Conservation (phyloP, 2,329 filamentous ascomycete species). For the Cytospora schulzeri region DNA sequence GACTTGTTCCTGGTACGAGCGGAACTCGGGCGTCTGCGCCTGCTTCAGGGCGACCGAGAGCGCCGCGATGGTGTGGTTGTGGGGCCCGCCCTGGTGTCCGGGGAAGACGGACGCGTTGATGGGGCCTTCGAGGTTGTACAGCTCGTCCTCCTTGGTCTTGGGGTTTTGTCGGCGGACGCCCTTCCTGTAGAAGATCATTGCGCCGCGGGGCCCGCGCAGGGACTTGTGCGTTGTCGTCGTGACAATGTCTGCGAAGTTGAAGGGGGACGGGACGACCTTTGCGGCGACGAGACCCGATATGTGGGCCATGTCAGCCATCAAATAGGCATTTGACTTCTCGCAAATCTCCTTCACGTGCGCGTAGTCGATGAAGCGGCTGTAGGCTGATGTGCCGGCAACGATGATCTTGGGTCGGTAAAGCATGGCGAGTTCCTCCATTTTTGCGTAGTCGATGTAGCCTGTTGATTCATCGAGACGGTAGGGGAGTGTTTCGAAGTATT, state of each 20-base stretch:
- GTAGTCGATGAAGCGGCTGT: constrained; percentile 96
- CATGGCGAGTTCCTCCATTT: constrained; percentile 81
- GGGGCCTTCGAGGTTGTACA: constrained; percentile 88
- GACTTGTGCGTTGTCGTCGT: constrained; percentile 99
- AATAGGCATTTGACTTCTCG: constrained; percentile 88
- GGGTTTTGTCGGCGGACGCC: constrained; percentile 80
- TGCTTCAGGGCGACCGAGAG: constrained; percentile 94
- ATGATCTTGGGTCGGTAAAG: constrained; percentile 95
- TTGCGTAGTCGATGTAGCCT: constrained; percentile 92
- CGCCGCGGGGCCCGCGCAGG: constrained; percentile 88
- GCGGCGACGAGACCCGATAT: constrained; percentile 93
- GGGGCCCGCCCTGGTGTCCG: constrained; percentile 94
- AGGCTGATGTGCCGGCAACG: constrained; percentile 91
- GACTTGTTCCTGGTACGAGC: constrained; percentile 87
- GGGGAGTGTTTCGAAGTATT: constrained; percentile 97
- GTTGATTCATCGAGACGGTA: constrained; percentile 90
- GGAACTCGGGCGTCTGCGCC: constrained; percentile 86
- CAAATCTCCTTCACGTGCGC: constrained; percentile 86
- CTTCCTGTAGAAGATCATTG: constrained; percentile 98
- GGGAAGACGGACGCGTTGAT: constrained; percentile 98
- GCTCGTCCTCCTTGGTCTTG: constrained; percentile 81
- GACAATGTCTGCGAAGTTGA: constrained; percentile 87
- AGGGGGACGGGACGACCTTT: constrained; percentile 87
- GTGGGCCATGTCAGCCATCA: constrained; percentile 95
- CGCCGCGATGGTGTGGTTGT: constrained; percentile 98